phyloP scores from a whole-genome alignment of 163 green algal genomes.

The Prototheca wickerhamii region DNA sequence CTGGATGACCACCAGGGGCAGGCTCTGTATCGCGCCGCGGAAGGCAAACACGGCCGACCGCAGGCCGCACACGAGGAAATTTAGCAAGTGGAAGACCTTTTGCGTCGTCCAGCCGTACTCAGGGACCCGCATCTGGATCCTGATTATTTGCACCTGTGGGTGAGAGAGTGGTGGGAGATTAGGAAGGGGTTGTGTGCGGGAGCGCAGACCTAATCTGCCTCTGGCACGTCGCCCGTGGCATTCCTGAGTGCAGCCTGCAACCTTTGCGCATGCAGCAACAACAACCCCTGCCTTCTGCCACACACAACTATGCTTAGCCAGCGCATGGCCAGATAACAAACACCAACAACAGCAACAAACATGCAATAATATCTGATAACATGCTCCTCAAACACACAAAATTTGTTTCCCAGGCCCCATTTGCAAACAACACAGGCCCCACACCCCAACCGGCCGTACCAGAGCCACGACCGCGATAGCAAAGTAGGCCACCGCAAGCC shows the following conservation, averaged over 20 bases:
- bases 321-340: no score
- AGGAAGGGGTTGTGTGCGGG: no score
- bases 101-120: slow-evolving; percentile 99
- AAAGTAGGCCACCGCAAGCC: slow-evolving; percentile 20
- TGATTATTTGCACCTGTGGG: slow-evolving; percentile 63
- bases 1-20: slow-evolving; percentile 36
- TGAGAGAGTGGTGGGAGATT: background rate
- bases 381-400: no score
- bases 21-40: slow-evolving; percentile 38
- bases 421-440: background rate
- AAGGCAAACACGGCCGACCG: slow-evolving; percentile 76
- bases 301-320: no score
- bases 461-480: slow-evolving; percentile 23
- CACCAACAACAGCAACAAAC: no score
- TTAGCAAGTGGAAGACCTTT: slow-evolving; percentile 98
- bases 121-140: slow-evolving; percentile 89
- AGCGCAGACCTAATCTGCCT: no score
- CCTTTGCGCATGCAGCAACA: no score
- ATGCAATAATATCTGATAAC: no score
- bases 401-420: background rate
- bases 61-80: slow-evolving; percentile 72
- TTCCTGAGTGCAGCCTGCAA: no score
- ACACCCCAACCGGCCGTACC: slow-evolving; percentile 10
- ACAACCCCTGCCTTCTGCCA: no score
- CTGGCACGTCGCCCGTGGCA: no score